A percentile compares a stretch with the other conserved stretches of the same genome.
Conservation (phyloP, 2,329 filamentous ascomycete genomes). For the Xylaria sp. region DNA sequence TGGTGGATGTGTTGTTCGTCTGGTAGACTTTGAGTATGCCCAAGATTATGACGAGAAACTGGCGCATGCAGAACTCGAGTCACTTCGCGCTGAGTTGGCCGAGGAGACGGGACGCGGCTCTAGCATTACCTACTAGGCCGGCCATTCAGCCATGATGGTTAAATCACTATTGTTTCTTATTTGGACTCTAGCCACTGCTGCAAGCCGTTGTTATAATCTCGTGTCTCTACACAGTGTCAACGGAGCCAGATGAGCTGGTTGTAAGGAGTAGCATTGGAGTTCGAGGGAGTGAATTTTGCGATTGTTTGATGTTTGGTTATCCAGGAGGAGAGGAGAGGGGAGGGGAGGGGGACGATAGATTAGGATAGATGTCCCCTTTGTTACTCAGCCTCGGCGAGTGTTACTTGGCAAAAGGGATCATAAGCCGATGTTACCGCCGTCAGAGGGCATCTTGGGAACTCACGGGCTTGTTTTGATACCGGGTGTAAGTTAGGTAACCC, state of each 20-base stretch:
- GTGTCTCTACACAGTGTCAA: slow-evolving; percentile 11
- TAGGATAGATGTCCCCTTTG: too few species aligned
- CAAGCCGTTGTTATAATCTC: slow-evolving; percentile 14
- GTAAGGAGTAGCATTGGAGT: too few species aligned
- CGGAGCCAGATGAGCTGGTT: slow-evolving; percentile 13
- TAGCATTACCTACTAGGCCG: slow-evolving; percentile 15
- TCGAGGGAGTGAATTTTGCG: too few species aligned
- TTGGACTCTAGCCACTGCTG: slow-evolving; percentile 16
- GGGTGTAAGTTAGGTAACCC: too few species aligned
- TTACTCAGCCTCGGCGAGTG: too few species aligned
- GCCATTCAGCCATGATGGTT: slow-evolving; percentile 9
- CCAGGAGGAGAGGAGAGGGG: too few species aligned
- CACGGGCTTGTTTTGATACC: too few species aligned
- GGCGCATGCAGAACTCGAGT: slow-evolving; percentile 20
- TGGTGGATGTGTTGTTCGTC: slow-evolving; percentile 21
- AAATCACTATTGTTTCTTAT: slow-evolving; percentile 4
- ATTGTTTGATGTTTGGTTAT: too few species aligned
- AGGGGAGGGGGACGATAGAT: too few species aligned
- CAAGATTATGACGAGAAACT: slow-evolving; percentile 25
- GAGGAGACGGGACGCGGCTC: slow-evolving; percentile 26
- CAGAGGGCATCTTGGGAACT: too few species aligned
- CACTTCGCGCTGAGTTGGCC: slow-evolving; percentile 21
- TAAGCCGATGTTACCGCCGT: too few species aligned
- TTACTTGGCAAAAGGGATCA: too few species aligned
- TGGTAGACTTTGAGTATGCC: slow-evolving; percentile 28